Evolutionary conservation across 208 protist genomes (phyloP).

Genomic region (Acanthamoeba royreba): DNA sequence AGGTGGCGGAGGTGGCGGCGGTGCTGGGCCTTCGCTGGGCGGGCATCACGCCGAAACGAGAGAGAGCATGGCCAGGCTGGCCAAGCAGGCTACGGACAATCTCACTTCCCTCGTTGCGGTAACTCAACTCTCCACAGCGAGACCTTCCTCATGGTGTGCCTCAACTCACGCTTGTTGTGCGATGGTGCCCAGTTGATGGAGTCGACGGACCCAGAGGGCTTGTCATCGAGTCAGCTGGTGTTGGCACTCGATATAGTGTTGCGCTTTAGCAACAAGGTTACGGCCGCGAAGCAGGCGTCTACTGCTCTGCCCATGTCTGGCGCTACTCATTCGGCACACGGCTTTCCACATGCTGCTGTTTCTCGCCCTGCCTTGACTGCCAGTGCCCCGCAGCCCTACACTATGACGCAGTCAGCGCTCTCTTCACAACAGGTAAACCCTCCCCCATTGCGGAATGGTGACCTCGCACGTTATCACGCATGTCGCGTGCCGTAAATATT

Average conservation of each 20-base stretch:
- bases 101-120: constrained; percentile 8
- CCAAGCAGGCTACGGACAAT: background rate
- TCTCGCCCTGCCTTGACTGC: background rate
- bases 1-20: background rate
- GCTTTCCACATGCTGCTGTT: background rate
- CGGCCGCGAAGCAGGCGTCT: background rate
- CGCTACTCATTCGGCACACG: background rate
- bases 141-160: background rate
- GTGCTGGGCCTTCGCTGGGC: background rate
- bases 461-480: background rate
- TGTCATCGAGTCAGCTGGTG: background rate
- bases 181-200: background rate
- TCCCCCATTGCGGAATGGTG: background rate
- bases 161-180: background rate
- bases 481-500: no score
- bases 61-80: constrained; percentile 10
- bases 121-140: background rate
- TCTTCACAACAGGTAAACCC: background rate
- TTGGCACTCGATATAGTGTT: background rate
- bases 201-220: background rate
- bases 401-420: background rate
- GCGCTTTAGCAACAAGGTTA: background rate
- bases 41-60: background rate
- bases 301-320: background rate
- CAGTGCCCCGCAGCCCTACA: background rate